A percentile compares a stretch with the other conserved stretches of the same genome.
Conservation (phyloP, 805 yeast species). For the Suhomyces sp. region DNA sequence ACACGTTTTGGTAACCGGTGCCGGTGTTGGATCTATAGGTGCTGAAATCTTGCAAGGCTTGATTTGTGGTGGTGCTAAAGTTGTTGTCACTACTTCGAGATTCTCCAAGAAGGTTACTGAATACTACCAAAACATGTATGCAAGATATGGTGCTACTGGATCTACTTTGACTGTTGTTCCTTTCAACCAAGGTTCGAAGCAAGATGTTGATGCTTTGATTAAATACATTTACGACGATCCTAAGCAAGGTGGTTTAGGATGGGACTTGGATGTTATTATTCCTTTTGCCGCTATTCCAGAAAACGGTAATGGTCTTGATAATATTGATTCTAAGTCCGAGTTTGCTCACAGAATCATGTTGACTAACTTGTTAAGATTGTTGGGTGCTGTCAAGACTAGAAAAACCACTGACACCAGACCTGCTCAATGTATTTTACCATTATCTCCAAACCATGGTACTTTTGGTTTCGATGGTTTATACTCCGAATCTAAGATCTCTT, state of each 20-base stretch:
- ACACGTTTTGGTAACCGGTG: conserved; percentile 92
- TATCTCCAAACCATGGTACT: conserved; percentile 98
- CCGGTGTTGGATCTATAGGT: conserved; percentile 98
- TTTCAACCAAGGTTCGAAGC: conserved; percentile 96
- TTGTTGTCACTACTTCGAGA: conserved; percentile 92
- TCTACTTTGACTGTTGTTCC: conserved; percentile 95
- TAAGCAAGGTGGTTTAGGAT: conserved; percentile 88
- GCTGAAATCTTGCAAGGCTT: conserved; percentile 95
- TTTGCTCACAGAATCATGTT: conserved; percentile 98
- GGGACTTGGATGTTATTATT: conserved; percentile 95
- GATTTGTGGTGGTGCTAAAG: conserved; percentile 97
- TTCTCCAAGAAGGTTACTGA: conserved; percentile 93
- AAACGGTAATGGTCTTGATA: conserved; percentile 92
- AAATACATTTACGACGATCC: conserved; percentile 80
- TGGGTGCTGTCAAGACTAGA: conserved; percentile 86
- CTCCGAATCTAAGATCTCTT: conserved; percentile 93
- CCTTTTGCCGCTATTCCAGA: conserved; percentile 99
- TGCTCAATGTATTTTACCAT: conserved; percentile 93
- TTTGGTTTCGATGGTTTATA: conserved; percentile 98
- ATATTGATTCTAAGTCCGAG: conserved; percentile 92
- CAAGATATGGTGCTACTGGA: conserved; percentile 90
- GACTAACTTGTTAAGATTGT: conserved; percentile 87
- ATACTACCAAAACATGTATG: conserved; percentile 90
- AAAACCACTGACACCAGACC: conserved; percentile 93
- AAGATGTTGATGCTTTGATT: conserved; percentile 84